Base-by-base conservation (phyloP, 2,329 filamentous ascomycete genomes). In the Elsinoe fawcettii region DNA sequence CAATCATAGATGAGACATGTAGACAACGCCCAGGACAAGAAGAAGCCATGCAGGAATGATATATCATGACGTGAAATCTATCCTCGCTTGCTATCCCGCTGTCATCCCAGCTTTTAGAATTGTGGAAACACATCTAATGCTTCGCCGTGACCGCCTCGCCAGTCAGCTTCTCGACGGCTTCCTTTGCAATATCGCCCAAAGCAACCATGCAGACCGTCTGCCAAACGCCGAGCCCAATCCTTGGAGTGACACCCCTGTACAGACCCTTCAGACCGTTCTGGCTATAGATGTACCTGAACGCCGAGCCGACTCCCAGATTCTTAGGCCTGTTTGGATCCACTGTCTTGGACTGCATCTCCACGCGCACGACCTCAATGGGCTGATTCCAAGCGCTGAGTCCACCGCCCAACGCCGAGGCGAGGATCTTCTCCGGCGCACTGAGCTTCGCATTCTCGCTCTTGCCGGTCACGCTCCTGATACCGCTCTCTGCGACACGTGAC, bases 131-230 rank as follows among this genome's bases (percentile, higher is more conserved):
- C 53, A 51, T 73, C 71, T 80, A 84, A 73, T 85, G 82, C 76
- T 85, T 85, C 41, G 81, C 81, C 60, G 81, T 84, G 65, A 84
- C 81, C 59, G 71, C 66, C 34, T 85, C 82, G 65, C 82, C 82
- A 37, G 82, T 85, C 66, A 82, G 70, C 73, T 82, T 83, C 74
- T 84, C 81, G 62, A 85, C 81, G 65, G 76, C 74, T 66, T 85
- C 82, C 70, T 85, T 85, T 61, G 82, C 82, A 69, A 82, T 82
- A 77, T 97, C 93, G 76, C 93, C 93, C 74, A 97, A 81, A 69
- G 92, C 93, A 76, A 99, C 93, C 93, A 99, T 99, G 82, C 93
- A 99, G 70, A 99, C 87, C 61, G 93, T 99, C 82, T 99, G 93
- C 93, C 93, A 99, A 77, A 99, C 83, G 71, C 93, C 87, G 63